Base-by-base conservation (phyloP, 2,329 filamentous ascomycete species). In the Pseudogymnoascus sp. region DNA sequence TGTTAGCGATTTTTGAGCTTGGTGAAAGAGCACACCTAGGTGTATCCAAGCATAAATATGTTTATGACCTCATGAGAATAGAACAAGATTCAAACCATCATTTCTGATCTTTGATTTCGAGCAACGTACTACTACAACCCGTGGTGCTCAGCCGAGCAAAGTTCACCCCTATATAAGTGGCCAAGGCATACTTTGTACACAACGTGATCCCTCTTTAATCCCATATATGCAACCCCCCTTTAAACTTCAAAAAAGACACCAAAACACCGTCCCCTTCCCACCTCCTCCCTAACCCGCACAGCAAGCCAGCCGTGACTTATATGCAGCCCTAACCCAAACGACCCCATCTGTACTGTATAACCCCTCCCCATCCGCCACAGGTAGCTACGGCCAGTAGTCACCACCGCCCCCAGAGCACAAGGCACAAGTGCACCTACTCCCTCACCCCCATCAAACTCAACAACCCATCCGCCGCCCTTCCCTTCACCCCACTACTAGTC, bases 381-480 rank as follows among this genome's bases (percentile, higher is more conserved):
- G 18, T 23, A 44, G 16, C 40, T 14, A 14, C 18, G 23, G 14
- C 40, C 16, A 40, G 38, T 7, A 11, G 16, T 16, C 6, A 28
- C 12, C 21, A 10, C 21, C 42, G 3, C n/a, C 38, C 16, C 1
- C 1, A 23, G 2, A 25, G n/a, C 42, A 37, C 16, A 5, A 56
- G 10, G 31, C 60, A 34, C 31, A 25, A 34, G 31, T 34, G 4
- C 31, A 12, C 18, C 23, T 62, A 64, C 11, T 59, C 38, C n/a
- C 59, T 36, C 21, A 16, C 59, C 14, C 63, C 60, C 65, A 67
- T 70, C 63, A 70, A 63, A 53, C 67, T 80, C 65, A 85, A 68
- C 67, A 87, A 69, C 6, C 81, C 83, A 69, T 79, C 81, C 11
- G 79, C 82, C 7, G 82, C 82, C 50, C 78, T 76, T 3, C 78